phyloP scores from a whole-genome alignment of 2,329 filamentous ascomycete genomes.

The Ascosphaera apis region DNA sequence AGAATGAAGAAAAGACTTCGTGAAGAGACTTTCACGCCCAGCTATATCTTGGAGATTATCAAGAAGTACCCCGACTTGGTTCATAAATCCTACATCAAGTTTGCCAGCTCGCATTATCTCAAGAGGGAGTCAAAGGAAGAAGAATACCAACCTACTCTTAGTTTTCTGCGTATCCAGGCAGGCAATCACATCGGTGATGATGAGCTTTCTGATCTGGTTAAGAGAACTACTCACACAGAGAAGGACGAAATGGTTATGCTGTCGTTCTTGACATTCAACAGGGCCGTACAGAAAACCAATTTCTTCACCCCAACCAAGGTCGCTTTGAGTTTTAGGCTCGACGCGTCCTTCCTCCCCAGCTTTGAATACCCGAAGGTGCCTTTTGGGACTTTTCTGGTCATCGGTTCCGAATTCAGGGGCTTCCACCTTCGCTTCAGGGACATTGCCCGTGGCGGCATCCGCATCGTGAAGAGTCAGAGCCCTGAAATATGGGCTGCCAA shows the following conservation, averaged over 20 bases:
- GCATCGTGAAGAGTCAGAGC: conserved; percentile 94
- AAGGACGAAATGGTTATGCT: conserved; percentile 97
- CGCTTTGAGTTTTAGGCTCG: conserved; percentile 82
- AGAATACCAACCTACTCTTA: conserved; percentile 47
- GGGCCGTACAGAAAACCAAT: conserved; percentile 84
- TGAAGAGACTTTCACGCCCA: conserved; percentile 90
- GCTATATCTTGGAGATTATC: conserved; percentile 97
- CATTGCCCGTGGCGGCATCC: conserved; percentile 87
- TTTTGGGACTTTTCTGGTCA: conserved; percentile 97
- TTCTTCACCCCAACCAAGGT: conserved; percentile 97
- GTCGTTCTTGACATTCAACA: conserved; percentile 90
- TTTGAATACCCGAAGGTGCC: conserved; percentile 84
- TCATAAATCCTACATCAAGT: conserved; percentile 69
- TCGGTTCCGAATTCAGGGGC: conserved; percentile 85
- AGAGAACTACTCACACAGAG: conserved; percentile 65
- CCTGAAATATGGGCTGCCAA: conserved; percentile 94
- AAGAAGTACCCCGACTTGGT: conserved; percentile 71
- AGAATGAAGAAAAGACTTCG: conserved; percentile 91
- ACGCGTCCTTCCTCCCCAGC: conserved; percentile 56
- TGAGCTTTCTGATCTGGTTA: conserved; percentile 52
- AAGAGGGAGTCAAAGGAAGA: conserved; percentile 37
- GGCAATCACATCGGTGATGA: conserved; percentile 55
- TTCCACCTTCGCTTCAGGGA: conserved; percentile 97
- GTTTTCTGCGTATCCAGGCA: conserved; percentile 41
- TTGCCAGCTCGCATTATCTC: conserved; percentile 67